Evolutionary conservation across 1,284 basidiomycete genomes (phyloP).

Genomic region (Trametes pubescens): DNA sequence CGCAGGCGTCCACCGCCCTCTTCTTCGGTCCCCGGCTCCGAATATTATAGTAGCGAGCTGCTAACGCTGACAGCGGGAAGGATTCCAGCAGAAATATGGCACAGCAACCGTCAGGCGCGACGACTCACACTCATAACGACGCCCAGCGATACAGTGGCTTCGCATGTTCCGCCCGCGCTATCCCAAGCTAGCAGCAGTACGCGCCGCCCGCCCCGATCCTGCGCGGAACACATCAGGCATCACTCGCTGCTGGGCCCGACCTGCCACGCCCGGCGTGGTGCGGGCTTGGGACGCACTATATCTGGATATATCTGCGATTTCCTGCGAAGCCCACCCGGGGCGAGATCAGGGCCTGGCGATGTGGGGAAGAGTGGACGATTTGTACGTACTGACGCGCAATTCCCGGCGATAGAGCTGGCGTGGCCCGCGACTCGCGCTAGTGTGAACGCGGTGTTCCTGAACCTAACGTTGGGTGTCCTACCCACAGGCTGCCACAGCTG

Average conservation of each 20-base stretch:
- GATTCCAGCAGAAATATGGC: background rate
- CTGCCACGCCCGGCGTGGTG: background rate
- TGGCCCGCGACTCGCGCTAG: slow-evolving; percentile 14
- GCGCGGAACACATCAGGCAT: background rate
- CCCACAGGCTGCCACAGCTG: background rate
- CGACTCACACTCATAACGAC: no score
- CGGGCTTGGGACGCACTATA: background rate
- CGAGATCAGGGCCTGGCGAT: slow-evolving; percentile 7
- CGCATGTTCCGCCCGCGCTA: no score
- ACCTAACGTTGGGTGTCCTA: background rate
- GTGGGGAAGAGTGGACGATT: background rate
- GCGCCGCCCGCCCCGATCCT: background rate
- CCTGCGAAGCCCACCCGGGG: background rate
- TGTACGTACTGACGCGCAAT: slow-evolving; percentile 11
- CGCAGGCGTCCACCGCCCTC: background rate
- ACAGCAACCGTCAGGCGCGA: background rate
- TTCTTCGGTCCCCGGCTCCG: background rate
- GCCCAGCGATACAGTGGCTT: no score
- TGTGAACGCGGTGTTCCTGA: background rate
- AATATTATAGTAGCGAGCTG: background rate
- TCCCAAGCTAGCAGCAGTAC: background rate
- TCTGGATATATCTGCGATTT: background rate
- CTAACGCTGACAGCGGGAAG: background rate
- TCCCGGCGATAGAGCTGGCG: background rate
- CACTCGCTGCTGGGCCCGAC: background rate